Base-by-base conservation (phyloP, 345 rosid species). In the Eucalyptus rudis region DNA sequence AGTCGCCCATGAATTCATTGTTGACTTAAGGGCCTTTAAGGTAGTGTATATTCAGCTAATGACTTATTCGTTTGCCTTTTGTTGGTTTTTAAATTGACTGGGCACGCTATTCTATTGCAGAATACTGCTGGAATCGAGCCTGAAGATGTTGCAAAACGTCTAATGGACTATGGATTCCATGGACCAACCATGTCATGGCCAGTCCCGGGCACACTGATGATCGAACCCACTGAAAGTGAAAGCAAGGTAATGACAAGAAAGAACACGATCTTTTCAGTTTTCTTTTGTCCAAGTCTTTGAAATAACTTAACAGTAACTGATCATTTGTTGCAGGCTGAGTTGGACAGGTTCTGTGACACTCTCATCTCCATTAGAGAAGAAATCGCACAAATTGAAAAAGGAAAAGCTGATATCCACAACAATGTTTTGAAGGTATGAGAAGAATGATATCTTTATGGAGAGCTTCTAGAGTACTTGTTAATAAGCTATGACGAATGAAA, bases 151-250 rank as follows among this genome's bases (percentile, higher is more conserved):
- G 99, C 99, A 25, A 97, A 98, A 91, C 98, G 99, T 89, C 96
- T 98, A 7, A 97, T 97, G 94, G 99, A 97, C 93, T 97, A 98
- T 50, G 99, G 99, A 89, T 98, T 98, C 94, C 99, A 97, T 92
- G 99, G 83, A 87, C 99, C 99, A 49, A 98, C 99, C 90, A 97
- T 98, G 99, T 96, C 99, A 47, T 98, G 98, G 97, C 99, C 99
- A 80, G 99, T 98, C 90, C 97, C 99, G 5, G 99, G 99, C 90
- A 98, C 99, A 14, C 99, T 97, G 87, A 97, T 97, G 99, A 95
- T 98, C 85, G 99, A 98, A 91, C 99, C 99, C 14, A 98, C 99
- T 81, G 99, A 98, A 93, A 98, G 99, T 93, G 99, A 98, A 96
- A 96, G 99, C 98, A 98, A 96, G 98, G 99, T 96, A 93, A 49